Percentiles rank a stretch among this genome's conserved stretches.
phyloP scores from a whole-genome alignment of 1,139 yeast genomes.

The Candida pseudoviswanathii region DNA sequence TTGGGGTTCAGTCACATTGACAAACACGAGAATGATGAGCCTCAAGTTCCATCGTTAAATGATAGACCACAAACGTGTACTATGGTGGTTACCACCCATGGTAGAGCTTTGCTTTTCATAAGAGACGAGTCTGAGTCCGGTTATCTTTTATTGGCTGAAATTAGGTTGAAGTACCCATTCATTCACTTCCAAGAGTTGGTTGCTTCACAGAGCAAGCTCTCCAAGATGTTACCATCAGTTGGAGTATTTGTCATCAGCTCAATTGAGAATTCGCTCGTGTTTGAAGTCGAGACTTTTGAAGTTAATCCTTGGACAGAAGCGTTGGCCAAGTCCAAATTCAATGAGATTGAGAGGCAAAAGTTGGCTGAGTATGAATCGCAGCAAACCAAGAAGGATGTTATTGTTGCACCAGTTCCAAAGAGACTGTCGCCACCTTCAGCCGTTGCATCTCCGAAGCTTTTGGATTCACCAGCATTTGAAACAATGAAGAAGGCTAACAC shows the following conservation, averaged over 20 bases:
- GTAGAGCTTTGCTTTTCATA: slow-evolving; percentile 54
- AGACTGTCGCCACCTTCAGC: slow-evolving; percentile 4
- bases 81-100: slow-evolving; percentile 55
- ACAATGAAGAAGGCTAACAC: neutral
- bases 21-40: slow-evolving; percentile 14
- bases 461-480: slow-evolving; percentile 26
- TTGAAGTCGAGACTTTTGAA: slow-evolving; percentile 60
- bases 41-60: slow-evolving; percentile 25
- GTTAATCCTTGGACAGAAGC: slow-evolving; percentile 58
- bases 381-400: neutral
- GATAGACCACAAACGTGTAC: slow-evolving; percentile 47
- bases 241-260: slow-evolving; percentile 60
- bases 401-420: slow-evolving; percentile 1
- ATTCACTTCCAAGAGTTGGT: slow-evolving; percentile 59
- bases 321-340: slow-evolving; percentile 50
- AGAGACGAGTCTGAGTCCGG: slow-evolving; percentile 34
- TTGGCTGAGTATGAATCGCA: slow-evolving; percentile 15
- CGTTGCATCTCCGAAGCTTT: slow-evolving; percentile 26
- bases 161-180: slow-evolving; percentile 48
- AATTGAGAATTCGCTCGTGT: slow-evolving; percentile 45
- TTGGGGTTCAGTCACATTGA: slow-evolving; percentile 25
- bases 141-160: slow-evolving; percentile 48
- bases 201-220: slow-evolving; percentile 28
- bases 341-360: slow-evolving; percentile 49
- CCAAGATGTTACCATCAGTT: slow-evolving; percentile 37